These are phyloP conservation scores for Xylona heveae DNA, from an alignment of 495 filamentous ascomycete genomes.

Conservation along the genomic window DNA sequence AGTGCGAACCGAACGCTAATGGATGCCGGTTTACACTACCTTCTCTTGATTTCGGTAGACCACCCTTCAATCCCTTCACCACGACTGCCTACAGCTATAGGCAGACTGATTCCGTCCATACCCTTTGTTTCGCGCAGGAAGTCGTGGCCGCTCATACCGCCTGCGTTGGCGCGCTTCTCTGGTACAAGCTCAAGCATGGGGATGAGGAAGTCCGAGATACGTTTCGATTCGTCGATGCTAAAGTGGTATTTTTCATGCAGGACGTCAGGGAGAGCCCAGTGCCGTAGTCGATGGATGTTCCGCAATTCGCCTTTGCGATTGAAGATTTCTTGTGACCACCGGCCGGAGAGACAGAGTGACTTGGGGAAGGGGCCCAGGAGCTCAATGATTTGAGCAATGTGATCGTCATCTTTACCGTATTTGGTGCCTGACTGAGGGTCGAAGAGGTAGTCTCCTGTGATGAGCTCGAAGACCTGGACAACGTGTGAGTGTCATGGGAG, in stretches of 20 bases:
- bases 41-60: constrained; percentile 76
- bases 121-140: constrained; percentile 70
- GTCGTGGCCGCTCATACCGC: constrained; percentile 69
- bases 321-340: constrained; percentile 99
- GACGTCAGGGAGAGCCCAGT: constrained; percentile 92
- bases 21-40: no score
- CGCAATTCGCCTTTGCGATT: constrained; percentile 92
- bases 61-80: constrained; percentile 95
- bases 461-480: constrained; percentile 76
- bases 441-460: constrained; percentile 97
- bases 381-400: constrained; percentile 98
- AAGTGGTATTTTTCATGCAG: constrained; percentile 96
- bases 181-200: constrained; percentile 88
- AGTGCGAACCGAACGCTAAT: no score
- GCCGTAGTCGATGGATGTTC: constrained; percentile 90
- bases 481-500: constrained; percentile 1
- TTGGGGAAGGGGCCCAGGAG: constrained; percentile 87
- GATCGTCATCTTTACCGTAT: constrained; percentile 98
- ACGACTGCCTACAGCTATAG: constrained; percentile 51
- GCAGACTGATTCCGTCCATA: constrained; percentile 61
- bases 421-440: constrained; percentile 97
- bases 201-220: constrained; percentile 65
- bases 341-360: constrained; percentile 69
- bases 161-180: constrained; percentile 77
- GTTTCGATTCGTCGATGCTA: constrained; percentile 47